Percentiles rank a stretch among this genome's conserved stretches.
Conservation (phyloP, 805 yeast species). For the Ogataea thermomethanolica region DNA sequence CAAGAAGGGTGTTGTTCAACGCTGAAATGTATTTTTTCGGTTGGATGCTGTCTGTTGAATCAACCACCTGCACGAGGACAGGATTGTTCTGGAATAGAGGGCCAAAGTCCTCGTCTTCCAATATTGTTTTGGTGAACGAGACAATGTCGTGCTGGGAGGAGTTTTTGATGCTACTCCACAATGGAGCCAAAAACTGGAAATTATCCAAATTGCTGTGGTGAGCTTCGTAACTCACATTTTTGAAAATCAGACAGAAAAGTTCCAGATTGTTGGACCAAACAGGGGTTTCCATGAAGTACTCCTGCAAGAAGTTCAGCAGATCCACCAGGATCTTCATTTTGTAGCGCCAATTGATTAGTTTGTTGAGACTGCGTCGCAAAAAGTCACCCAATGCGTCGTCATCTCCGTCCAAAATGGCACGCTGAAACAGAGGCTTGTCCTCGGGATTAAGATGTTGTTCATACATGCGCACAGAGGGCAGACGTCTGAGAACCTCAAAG, state of each 20-base stretch:
- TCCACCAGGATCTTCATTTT: slow-evolving; percentile 28
- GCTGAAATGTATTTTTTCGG: slow-evolving; percentile 12
- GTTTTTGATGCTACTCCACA: slow-evolving; percentile 18
- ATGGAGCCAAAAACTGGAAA: slow-evolving; percentile 22
- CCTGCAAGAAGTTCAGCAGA: slow-evolving; percentile 28
- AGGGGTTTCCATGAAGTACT: slow-evolving; percentile 20
- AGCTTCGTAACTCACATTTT: slow-evolving; percentile 17
- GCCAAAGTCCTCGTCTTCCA: slow-evolving; percentile 25
- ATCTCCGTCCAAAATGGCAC: slow-evolving; percentile 22
- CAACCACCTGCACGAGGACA: slow-evolving; percentile 3
- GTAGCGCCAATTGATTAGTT: slow-evolving; percentile 30
- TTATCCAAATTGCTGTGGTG: slow-evolving; percentile 4
- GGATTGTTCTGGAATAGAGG: slow-evolving; percentile 17
- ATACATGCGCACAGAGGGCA: slow-evolving; percentile 28
- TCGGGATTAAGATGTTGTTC: slow-evolving; percentile 9
- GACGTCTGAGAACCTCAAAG: slow-evolving; percentile 26
- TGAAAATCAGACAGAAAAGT: slow-evolving; percentile 27
- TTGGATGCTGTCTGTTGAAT: slow-evolving; percentile 1
- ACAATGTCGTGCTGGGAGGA: slow-evolving; percentile 13
- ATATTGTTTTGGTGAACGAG: slow-evolving; percentile 21
- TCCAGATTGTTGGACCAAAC: slow-evolving; percentile 31
- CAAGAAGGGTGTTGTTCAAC: slow-evolving; percentile 15
- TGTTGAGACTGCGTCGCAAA: slow-evolving; percentile 24
- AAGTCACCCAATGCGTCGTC: slow-evolving; percentile 21
- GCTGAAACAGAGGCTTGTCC: slow-evolving; percentile 18